phyloP scores from a whole-genome alignment of 306 rosid species.

The Myrica gale region DNA sequence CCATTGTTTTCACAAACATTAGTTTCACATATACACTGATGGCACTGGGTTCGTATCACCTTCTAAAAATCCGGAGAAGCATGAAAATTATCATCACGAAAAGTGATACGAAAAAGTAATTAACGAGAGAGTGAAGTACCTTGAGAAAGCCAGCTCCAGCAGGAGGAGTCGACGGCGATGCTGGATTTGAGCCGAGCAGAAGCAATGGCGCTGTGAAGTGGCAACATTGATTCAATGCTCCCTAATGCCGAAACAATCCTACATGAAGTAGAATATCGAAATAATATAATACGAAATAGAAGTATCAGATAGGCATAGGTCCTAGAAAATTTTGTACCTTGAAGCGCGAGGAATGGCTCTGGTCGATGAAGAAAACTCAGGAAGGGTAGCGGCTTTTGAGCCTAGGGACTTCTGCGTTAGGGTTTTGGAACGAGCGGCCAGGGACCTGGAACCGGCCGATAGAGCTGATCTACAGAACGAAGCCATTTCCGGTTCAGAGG shows the following conservation, averaged over 20 bases:
- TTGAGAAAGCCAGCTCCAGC: constrained; percentile 90
- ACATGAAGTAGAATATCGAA: background rate
- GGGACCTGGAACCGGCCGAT: constrained; percentile 50
- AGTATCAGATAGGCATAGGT: background rate
- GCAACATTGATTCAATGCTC: constrained; percentile 72
- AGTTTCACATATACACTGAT: background rate
- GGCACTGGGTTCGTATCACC: background rate
- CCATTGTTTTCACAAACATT: background rate
- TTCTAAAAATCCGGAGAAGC: background rate
- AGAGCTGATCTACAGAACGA: constrained; percentile 65
- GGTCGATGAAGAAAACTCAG: constrained; percentile 43
- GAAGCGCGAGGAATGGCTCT: constrained; percentile 42
- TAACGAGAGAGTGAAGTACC: constrained; percentile 34
- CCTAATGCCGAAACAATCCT: constrained; percentile 66
- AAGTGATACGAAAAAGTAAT: too few species aligned
- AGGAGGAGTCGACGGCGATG: constrained; percentile 64
- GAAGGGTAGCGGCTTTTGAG: constrained; percentile 29
- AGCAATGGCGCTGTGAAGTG: constrained; percentile 82
- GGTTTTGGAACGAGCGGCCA: constrained; percentile 48
- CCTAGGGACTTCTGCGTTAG: constrained; percentile 36
- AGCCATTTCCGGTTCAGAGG: constrained; percentile 40
- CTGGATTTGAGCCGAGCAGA: constrained; percentile 79
- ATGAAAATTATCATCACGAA: too few species aligned
- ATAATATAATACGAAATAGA: background rate
- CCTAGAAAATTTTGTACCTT: constrained; percentile 39